A percentile compares a stretch with the other conserved stretches of the same genome.
Evolutionary conservation across 139 green algal species (phyloP).

Genomic region (Auxenochlorella pyrenoidosa): DNA sequence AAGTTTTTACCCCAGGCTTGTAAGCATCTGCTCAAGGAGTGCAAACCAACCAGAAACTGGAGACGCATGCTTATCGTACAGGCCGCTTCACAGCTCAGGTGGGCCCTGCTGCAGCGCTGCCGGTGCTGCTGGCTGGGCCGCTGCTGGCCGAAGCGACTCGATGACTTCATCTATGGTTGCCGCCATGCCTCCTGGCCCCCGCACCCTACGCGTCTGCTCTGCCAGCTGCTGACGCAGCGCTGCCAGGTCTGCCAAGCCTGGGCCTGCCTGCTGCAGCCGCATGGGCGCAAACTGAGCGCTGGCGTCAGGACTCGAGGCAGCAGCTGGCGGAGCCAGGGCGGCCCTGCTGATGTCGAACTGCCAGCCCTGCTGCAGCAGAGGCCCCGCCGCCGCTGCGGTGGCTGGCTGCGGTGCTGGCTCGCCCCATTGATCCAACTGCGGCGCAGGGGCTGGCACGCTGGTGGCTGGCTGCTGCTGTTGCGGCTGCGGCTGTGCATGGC

Average conservation of each 20-base stretch:
- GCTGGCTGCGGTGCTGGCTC: background rate
- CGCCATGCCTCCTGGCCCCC: background rate
- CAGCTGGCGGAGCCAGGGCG: background rate
- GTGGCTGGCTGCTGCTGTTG: background rate
- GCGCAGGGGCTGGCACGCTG: background rate
- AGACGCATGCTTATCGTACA: no score
- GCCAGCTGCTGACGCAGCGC: background rate
- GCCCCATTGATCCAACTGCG: background rate
- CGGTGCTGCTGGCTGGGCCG: no score
- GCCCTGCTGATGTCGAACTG: constrained; percentile 7
- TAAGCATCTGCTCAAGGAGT: no score
- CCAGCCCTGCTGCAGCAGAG: background rate
- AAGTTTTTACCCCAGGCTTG: no score
- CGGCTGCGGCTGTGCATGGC: background rate
- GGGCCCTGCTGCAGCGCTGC: background rate
- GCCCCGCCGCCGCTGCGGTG: background rate
- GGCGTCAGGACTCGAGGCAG: background rate
- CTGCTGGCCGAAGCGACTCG: background rate
- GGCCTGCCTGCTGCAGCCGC: background rate
- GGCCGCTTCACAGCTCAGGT: no score
- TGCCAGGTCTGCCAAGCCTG: background rate
- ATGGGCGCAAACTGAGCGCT: constrained; percentile 2
- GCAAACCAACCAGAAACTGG: no score
- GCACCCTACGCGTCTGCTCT: background rate
- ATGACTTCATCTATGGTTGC: constrained; percentile 25